Base-by-base conservation (phyloP, 2,329 filamentous ascomycete genomes). In the Botrytis porri region DNA sequence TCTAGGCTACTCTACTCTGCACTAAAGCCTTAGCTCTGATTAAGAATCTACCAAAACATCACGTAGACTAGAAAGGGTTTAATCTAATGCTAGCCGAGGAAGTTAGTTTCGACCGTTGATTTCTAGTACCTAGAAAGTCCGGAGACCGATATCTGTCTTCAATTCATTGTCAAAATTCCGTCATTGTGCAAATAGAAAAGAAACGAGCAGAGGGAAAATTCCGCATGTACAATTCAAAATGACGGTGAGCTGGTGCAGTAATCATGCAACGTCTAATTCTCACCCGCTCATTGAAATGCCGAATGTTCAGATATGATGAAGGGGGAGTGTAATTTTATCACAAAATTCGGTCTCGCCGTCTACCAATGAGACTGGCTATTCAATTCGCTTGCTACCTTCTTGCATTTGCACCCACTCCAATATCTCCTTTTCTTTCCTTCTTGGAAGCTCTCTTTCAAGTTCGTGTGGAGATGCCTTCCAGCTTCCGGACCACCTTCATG, bases 381-480 rank as follows among this genome's bases (percentile, higher is more conserved):
- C 25, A 25, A 37, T 65, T 61, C 60, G 59, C 59, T 61, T 35
- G 59, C 69, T 54, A 48, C 45, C 51, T 70, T 45, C 48, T 71
- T 35, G 61, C 60, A 59, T 71, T 39, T 57, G 35, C 64, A 67
- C 35, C 64, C 64, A 67, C 64, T 54, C 14, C 48, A 67, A 66
- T 18, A 12, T 67, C 45, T 67, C 61, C n/a, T 66, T 51, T 71
- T 57, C 61, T 59, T 67, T 54, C 62, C 70, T 25, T 72, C 57
- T 48, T 60, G 4, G 48, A 39, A 22, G 18, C 43, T 66, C 48
- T 69, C 32, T 60, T 57, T 16, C 51, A 45, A 61, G 14, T 67
- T 43, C 70, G 63, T 72, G 54, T 70, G 71, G 71, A 70, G 29
- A 70, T 70, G 54, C 65, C 65, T 73, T 70, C 65, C 65, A 70